Evolutionary conservation across 176 grass and related monocot genomes (phyloP), one percentile per base, ranked within the genome.

Genomic region (Musa troglodytarum): DNA sequence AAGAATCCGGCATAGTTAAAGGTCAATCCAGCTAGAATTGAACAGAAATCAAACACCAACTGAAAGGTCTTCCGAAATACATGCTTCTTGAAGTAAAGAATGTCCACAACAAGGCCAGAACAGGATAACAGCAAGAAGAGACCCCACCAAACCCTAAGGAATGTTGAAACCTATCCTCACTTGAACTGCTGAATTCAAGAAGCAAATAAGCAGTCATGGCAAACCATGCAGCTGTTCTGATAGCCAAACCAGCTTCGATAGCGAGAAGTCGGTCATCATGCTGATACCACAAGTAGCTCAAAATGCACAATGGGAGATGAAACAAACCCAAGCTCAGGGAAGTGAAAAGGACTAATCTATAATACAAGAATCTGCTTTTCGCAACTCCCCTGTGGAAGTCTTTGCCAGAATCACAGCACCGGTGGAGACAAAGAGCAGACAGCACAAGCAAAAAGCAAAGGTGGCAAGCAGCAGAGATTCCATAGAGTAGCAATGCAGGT

Each of bases 71-170:
- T 19, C 3, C 2, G 57, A 23, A 76, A 8, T 76, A 9, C 17
- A 21, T 64, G 29, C n/a, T 76, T 50, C 34, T n/a, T 34, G 16
- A 20, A 0, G 19, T 63, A 50, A 50, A 76, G 3, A 14, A 51
- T 12, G 9, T 64, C 57, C 9, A 76, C 2, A 24, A 52, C 10
- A 23, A 76, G 74, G 58, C 57, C 11, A n/a, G 58, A 64, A 23
- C 74, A 65, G 6, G 74, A 63, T 20, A 76, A 8, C n/a, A 76
- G 9, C 9, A 76, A 63, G 74, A 76, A 76, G n/a, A 76, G 9
- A 52, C 16, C 17, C 58, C 74, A 76, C 74, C 74, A 76, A 24
- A 76, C 51, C 43, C 56, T 51, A 23, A 76, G 74, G 56, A 62
- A 63, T 8, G 26, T 49, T 2, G 74, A 62, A 63, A 76, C 26